Evolutionary conservation across 2,329 filamentous ascomycete species (phyloP).

Genomic region (Pseudogymnoascus sp.): DNA sequence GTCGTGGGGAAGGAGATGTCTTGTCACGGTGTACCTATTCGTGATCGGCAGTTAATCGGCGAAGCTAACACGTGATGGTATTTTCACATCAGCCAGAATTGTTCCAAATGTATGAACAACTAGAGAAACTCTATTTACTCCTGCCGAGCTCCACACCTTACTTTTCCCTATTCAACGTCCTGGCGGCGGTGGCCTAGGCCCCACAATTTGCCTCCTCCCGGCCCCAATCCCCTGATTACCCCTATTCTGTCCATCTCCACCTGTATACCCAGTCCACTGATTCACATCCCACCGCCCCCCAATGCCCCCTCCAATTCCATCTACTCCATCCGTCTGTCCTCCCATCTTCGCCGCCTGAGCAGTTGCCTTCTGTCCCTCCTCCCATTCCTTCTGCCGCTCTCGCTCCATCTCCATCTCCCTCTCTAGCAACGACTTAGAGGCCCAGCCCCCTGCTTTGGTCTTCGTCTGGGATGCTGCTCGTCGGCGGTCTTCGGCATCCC

Average conservation of each 20-base stretch:
- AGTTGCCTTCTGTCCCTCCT: conserved; percentile 62
- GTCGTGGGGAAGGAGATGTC: neutral
- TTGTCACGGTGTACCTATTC: neutral
- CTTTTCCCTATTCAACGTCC: conserved; percentile 21
- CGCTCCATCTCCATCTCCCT: conserved; percentile 55
- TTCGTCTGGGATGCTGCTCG: conserved; percentile 41
- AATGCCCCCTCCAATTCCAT: conserved; percentile 60
- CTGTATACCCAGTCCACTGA: conserved; percentile 68
- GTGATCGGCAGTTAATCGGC: neutral
- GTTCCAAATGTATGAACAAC: neutral
- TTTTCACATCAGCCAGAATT: neutral
- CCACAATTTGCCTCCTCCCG: conserved; percentile 70
- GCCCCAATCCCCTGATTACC: conserved; percentile 60
- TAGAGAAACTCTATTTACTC: neutral
- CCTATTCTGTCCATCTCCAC: conserved; percentile 67
- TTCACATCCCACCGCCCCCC: conserved; percentile 68
- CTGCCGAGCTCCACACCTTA: neutral
- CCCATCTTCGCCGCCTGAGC: conserved; percentile 46
- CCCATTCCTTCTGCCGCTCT: conserved; percentile 58
- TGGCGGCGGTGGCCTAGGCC: conserved; percentile 58
- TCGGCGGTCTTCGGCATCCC: conserved; percentile 42
- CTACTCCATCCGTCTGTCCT: conserved; percentile 42
- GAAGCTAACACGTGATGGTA: neutral
- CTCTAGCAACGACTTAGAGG: conserved; percentile 48
- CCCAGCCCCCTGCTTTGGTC: conserved; percentile 47